Evolutionary conservation across 148 eudicot species (phyloP).

Genomic region (Rhododendron williamsianum): DNA sequence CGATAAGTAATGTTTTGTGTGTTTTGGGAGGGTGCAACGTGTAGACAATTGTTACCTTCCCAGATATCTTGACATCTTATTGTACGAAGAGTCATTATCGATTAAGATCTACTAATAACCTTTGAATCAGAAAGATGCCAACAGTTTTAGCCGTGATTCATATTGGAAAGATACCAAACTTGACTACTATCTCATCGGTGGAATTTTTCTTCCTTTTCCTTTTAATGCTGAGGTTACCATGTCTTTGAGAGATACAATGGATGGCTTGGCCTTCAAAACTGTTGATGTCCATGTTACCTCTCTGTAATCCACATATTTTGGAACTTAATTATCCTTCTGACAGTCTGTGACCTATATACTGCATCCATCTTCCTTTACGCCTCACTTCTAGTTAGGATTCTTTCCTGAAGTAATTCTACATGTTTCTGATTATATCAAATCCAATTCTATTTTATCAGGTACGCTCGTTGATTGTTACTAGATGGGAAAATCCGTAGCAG

Average conservation of each 20-base stretch:
- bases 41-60: not conserved
- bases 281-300: not conserved
- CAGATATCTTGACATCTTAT: not conserved
- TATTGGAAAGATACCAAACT: not conserved
- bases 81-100: not conserved
- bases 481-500: slow-evolving; percentile 39
- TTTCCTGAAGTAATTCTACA: not conserved
- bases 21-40: not conserved
- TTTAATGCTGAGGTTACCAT: not conserved
- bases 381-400: not conserved
- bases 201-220: not conserved
- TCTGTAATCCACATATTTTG: not conserved
- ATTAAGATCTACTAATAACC: not conserved
- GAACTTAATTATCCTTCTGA: not conserved
- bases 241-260: not conserved
- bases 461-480: not conserved
- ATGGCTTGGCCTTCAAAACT: not conserved
- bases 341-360: not conserved
- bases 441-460: not conserved
- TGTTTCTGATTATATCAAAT: not conserved
- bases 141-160: not conserved
- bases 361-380: not conserved
- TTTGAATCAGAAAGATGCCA: not conserved
- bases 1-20: not conserved
- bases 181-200: not conserved